Percentiles rank a stretch among this genome's conserved stretches.
These are phyloP conservation scores for Penicillium hesseltinei DNA, from an alignment of 2,329 filamentous ascomycete genomes.

Conservation along the genomic window DNA sequence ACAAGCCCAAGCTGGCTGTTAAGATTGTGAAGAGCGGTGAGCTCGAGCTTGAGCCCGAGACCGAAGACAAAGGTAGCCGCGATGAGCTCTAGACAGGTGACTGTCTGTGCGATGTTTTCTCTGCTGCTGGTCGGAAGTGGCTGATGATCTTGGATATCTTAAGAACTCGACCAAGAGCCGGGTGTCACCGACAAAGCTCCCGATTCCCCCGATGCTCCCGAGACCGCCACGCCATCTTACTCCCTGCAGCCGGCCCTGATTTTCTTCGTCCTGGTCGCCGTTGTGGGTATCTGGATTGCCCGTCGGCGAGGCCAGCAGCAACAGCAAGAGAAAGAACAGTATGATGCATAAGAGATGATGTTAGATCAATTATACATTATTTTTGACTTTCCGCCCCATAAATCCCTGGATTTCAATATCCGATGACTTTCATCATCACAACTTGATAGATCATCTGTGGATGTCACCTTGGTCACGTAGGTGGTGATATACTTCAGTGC, in stretches of 20 bases:
- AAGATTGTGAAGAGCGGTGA: conserved; percentile 67
- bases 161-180: conserved; percentile 21
- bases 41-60: conserved; percentile 52
- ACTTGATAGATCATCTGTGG: neutral
- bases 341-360: conserved; percentile 10
- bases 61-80: conserved; percentile 60
- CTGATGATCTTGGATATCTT: conserved; percentile 34
- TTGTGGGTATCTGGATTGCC: conserved; percentile 20
- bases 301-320: conserved; percentile 20
- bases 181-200: conserved; percentile 9
- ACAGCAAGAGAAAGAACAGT: conserved; percentile 15
- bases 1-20: conserved; percentile 59
- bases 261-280: conserved; percentile 19
- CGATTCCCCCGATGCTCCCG: conserved; percentile 2
- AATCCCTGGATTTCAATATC: neutral
- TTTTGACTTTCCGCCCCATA: neutral
- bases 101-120: conserved; percentile 21
- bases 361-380: neutral
- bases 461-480: neutral
- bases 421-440: neutral
- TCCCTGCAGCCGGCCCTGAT: conserved; percentile 18
- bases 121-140: conserved; percentile 29
- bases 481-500: conserved; percentile 5
- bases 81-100: conserved; percentile 58
- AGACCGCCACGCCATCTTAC: conserved; percentile 9